These are phyloP conservation scores for Fusarium odoratissimum DNA, from an alignment of 2,329 filamentous ascomycete genomes.

Conservation along the genomic window DNA sequence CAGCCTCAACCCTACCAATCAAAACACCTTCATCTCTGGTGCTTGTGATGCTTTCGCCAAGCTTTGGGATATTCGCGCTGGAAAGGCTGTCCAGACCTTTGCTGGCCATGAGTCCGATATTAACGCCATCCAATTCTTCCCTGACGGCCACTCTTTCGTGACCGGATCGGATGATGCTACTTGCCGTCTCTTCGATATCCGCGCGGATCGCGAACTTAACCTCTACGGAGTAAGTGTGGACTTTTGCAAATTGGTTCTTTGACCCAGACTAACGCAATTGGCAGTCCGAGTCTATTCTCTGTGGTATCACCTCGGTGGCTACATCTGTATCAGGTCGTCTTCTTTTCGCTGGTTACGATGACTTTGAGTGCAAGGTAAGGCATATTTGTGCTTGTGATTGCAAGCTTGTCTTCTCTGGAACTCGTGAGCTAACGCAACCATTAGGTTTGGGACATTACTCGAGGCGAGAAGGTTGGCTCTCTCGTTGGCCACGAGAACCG, in stretches of 20 bases:
- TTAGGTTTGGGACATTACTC: conserved; percentile 97
- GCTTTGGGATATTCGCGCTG: conserved; percentile 97
- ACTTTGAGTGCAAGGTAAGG: conserved; percentile 98
- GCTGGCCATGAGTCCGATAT: conserved; percentile 98
- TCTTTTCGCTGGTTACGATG: conserved; percentile 96
- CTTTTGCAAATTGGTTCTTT: conserved; percentile 10
- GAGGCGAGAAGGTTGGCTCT: conserved; percentile 96
- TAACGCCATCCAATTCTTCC: conserved; percentile 99
- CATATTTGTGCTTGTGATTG: background rate
- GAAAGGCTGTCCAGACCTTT: conserved; percentile 98
- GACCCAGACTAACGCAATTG: conserved; percentile 32
- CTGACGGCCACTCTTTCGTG: conserved; percentile 97
- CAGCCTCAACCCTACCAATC: conserved; percentile 98
- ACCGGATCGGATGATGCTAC: conserved; percentile 98
- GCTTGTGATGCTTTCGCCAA: conserved; percentile 99
- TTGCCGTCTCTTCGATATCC: conserved; percentile 96
- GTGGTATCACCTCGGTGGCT: conserved; percentile 97
- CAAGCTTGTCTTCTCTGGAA: background rate
- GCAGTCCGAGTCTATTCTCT: conserved; percentile 95
- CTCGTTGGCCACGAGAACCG: conserved; percentile 98
- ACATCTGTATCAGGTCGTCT: conserved; percentile 96
- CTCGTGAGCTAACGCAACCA: conserved; percentile 14
- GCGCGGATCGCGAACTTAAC: conserved; percentile 84
- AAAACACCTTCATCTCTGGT: conserved; percentile 99
- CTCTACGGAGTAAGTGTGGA: conserved; percentile 70